Evolutionary conservation across 768 basidiomycete species (phyloP).

Genomic region (Lactarius pseudohatsudake): DNA sequence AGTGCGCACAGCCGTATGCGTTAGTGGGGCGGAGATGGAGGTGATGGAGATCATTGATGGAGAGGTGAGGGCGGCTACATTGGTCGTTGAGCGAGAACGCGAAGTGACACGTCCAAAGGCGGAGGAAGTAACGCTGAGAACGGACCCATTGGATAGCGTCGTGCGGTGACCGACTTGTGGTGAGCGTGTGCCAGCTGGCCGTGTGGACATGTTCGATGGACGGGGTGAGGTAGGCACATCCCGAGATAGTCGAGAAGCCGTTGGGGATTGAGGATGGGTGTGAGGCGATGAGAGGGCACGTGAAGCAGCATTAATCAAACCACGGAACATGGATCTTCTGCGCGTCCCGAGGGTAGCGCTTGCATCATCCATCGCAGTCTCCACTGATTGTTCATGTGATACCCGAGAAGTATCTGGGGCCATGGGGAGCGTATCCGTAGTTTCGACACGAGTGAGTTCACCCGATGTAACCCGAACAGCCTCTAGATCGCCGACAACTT

Average conservation of each 20-base stretch:
- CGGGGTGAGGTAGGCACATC: constrained; percentile 12
- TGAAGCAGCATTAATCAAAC: constrained; percentile 27
- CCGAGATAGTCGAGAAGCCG: constrained; percentile 6
- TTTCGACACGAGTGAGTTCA: constrained; percentile 22
- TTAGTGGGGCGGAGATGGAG: constrained; percentile 73
- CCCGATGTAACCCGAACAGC: constrained; percentile 19
- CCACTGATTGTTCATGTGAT: constrained; percentile 6
- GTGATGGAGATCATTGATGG: constrained; percentile 70
- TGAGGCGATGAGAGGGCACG: constrained; percentile 22
- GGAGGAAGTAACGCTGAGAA: constrained; percentile 36
- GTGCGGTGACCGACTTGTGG: constrained; percentile 33
- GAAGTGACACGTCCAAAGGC: constrained; percentile 49
- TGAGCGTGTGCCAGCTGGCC: constrained; percentile 22
- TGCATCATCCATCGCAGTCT: not conserved
- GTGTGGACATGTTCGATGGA: constrained; percentile 23
- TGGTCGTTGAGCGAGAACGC: constrained; percentile 42
- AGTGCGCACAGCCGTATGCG: constrained; percentile 69
- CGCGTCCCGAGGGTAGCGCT: constrained; percentile 18
- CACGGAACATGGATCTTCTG: constrained; percentile 49
- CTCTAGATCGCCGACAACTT: constrained; percentile 41
- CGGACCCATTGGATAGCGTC: constrained; percentile 42
- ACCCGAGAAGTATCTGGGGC: constrained; percentile 11
- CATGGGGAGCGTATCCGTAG: constrained; percentile 24
- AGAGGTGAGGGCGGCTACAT: constrained; percentile 47
- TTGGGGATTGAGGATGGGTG: not conserved